Percentiles rank a stretch among this genome's conserved stretches.
Evolutionary conservation across 164 flowering plant genomes (phyloP).

Genomic region (grape (Vitis vinifera)): ASM3070453v1 NC_081811.1:2358001-2358500

Average conservation of each 20-base stretch:
- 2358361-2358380: constrained; percentile 42
- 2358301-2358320: constrained; percentile 36
- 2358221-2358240: constrained; percentile 12
- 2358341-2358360: constrained; percentile 46
- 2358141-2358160: constrained; percentile 81
- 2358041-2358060: no score
- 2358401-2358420: constrained; percentile 33
- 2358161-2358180: constrained; percentile 59
- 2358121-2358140: constrained; percentile 86
- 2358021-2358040: no score
- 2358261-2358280: constrained; percentile 43
- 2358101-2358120: constrained; percentile 36
- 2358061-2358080: no score
- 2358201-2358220: constrained; percentile 1
- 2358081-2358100: no score
- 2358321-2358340: constrained; percentile 31
- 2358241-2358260: constrained; percentile 10
- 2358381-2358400: constrained; percentile 33
- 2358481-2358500: constrained; percentile 32
- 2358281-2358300: constrained; percentile 12
- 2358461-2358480: constrained; percentile 24
- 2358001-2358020: no score
- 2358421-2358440: constrained; percentile 36
- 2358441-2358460: constrained; percentile 41
- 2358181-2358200: constrained; percentile 33